phyloP scores from a whole-genome alignment of 2,329 filamentous ascomycete species.

The Cladosporium velox region DNA sequence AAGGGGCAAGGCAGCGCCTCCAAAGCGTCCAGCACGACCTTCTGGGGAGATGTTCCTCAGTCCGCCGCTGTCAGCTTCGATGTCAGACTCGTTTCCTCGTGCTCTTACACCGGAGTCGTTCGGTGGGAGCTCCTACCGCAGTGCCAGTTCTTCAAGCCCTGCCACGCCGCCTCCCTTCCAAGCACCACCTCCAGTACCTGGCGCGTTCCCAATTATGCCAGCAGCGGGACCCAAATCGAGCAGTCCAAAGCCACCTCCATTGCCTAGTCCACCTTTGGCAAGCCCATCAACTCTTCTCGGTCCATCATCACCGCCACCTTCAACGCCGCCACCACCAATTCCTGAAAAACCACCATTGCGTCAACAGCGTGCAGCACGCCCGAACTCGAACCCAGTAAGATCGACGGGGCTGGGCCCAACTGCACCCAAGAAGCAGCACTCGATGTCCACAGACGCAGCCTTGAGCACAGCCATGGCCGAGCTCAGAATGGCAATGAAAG shows the following conservation, averaged over 20 bases:
- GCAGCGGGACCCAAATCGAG: neutral
- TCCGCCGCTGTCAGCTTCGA: constrained; percentile 12
- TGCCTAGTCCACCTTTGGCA: constrained; percentile 7
- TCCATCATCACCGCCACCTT: constrained; percentile 9
- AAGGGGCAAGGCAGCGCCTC: constrained; percentile 26
- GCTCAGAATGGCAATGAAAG: constrained; percentile 19
- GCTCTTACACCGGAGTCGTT: constrained; percentile 15
- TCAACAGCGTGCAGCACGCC: neutral
- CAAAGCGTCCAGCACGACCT: constrained; percentile 28
- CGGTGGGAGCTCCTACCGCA: constrained; percentile 9
- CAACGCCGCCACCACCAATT: constrained; percentile 24
- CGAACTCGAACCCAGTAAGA: constrained; percentile 7
- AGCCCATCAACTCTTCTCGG: neutral
- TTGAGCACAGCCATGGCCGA: constrained; percentile 15
- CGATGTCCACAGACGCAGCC: constrained; percentile 13
- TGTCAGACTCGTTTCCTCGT: constrained; percentile 16
- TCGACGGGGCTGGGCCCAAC: neutral
- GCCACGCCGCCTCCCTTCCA: constrained; percentile 8
- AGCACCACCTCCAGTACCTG: constrained; percentile 13
- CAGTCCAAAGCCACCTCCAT: constrained; percentile 15
- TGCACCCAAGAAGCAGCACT: constrained; percentile 12
- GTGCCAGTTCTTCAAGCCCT: constrained; percentile 13
- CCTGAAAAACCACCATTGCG: constrained; percentile 25
- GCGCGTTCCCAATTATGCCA: constrained; percentile 3
- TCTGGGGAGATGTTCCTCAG: constrained; percentile 26